A percentile compares a stretch with the other conserved stretches of the same genome.
These are phyloP conservation scores for Fusarium hostae DNA, from an alignment of 2,329 filamentous ascomycete genomes.

Conservation along the genomic window DNA sequence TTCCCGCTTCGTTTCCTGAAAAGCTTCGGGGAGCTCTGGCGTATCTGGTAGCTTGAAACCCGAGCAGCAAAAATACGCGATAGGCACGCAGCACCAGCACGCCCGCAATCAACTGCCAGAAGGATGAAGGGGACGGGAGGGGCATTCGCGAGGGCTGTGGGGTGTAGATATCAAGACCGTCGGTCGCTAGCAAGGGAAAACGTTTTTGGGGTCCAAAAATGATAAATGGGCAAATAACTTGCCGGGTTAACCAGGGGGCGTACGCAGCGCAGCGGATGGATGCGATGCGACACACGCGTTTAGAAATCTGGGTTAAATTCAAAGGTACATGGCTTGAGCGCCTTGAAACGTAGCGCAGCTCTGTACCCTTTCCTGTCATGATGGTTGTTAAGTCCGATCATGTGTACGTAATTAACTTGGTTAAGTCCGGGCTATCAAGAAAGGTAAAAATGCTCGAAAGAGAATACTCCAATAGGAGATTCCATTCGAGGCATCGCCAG, in stretches of 20 bases:
- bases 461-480: background rate
- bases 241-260: background rate
- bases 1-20: conserved; percentile 27
- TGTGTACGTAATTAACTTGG: background rate
- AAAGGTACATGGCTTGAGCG: background rate
- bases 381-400: conserved; percentile 15
- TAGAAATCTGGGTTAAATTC: conserved; percentile 26
- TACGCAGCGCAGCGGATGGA: background rate
- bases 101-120: conserved; percentile 28
- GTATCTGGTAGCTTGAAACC: conserved; percentile 14
- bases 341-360: conserved; percentile 17
- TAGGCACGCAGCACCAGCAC: conserved; percentile 17
- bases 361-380: background rate
- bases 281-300: conserved; percentile 1
- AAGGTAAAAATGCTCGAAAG: background rate
- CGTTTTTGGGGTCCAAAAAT: conserved; percentile 18
- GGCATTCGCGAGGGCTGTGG: conserved; percentile 21
- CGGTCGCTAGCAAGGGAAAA: conserved; percentile 2
- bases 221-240: conserved; percentile 8
- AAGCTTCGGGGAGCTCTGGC: conserved; percentile 11
- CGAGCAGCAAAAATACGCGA: background rate
- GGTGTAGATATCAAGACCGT: background rate
- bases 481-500: conserved; percentile 2
- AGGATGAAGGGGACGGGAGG: conserved; percentile 33
- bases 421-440: conserved; percentile 9